Base-by-base conservation (phyloP, 805 yeast genomes). In the Brettanomyces sp. region DNA sequence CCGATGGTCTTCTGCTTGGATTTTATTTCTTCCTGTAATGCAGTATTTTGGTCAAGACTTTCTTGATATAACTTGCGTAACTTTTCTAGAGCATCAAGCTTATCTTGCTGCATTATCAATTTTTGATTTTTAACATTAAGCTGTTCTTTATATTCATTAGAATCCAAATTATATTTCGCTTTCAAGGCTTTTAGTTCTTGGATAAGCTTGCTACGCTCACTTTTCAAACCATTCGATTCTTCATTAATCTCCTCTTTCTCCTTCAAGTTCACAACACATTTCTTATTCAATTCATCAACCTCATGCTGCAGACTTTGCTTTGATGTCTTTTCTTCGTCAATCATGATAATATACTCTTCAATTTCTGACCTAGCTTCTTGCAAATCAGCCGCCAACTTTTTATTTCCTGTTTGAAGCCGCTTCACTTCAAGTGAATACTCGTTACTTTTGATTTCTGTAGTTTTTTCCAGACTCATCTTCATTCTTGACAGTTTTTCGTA, bases 1-100 rank as follows among this genome's bases (percentile, higher is more conserved):
- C 98, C 98, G 44, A 93, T 79, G 43, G 81, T 75, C 33, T 90
- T 67, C 48, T 81, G 87, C 63, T 87, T 89, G 49, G 74, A 90
- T 68, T 70, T 80, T 40, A 73, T 68, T 59, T 72, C 89, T 45
- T 62, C 67, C 57, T 73, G 85, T 44, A 71, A 69, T 56, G 67
- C 69, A 1, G 55, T 48, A 32, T 65, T 39, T 28, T 52, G 61
- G 43, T 47, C 46, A 4, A 63, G 43, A 42, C 60, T 58, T 9
- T 33, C 43, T 22, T 50, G 49, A 13, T 59, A 49, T 7, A 52
- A 57, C 1, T 44, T 25, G 4, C 57, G 35, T 22, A 39, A 42
- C 1, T 34, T 24, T 9, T 45, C 34, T 11, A 54, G 41, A 12
- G 42, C 41, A n/a, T 42, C 39, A 14, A 54, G 44, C 42, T 51